phyloP scores from a whole-genome alignment of 2,329 filamentous ascomycete species.

The Aspergillus hiratsukae region DNA sequence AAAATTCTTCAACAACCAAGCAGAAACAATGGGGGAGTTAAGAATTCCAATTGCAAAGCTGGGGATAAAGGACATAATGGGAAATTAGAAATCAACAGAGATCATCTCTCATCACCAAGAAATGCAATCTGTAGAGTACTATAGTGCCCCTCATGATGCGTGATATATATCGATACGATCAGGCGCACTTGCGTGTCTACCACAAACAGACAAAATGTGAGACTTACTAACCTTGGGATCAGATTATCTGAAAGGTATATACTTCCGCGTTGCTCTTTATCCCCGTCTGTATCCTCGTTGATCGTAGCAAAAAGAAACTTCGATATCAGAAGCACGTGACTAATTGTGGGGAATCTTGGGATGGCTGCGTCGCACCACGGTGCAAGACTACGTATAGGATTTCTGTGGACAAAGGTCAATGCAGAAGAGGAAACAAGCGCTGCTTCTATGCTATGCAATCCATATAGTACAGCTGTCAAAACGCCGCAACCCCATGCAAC shows the following conservation, averaged over 20 bases:
- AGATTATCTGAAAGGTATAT: background rate
- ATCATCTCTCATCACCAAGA: background rate
- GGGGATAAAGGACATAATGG: background rate
- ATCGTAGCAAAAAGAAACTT: background rate
- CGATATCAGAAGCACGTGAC: background rate
- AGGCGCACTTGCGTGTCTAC: background rate
- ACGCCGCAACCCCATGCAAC: conserved; percentile 8
- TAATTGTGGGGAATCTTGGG: background rate
- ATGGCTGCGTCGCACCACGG: background rate
- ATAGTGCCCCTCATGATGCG: background rate
- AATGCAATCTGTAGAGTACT: background rate
- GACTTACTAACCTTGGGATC: background rate
- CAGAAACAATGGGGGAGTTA: background rate
- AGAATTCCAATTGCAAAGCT: background rate
- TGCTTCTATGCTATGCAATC: conserved; percentile 6
- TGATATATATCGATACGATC: background rate
- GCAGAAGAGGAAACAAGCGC: background rate
- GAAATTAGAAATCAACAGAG: background rate
- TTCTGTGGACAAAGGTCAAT: background rate
- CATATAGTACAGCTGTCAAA: conserved; percentile 6
- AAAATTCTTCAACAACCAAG: background rate
- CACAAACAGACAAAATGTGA: background rate
- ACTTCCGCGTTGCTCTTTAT: background rate
- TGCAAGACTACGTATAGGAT: background rate
- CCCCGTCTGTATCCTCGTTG: background rate